Percentiles rank a stretch among this genome's conserved stretches.
Conservation (phyloP, 2,329 filamentous ascomycete genomes). For the Aaosphaeria arxii region DNA sequence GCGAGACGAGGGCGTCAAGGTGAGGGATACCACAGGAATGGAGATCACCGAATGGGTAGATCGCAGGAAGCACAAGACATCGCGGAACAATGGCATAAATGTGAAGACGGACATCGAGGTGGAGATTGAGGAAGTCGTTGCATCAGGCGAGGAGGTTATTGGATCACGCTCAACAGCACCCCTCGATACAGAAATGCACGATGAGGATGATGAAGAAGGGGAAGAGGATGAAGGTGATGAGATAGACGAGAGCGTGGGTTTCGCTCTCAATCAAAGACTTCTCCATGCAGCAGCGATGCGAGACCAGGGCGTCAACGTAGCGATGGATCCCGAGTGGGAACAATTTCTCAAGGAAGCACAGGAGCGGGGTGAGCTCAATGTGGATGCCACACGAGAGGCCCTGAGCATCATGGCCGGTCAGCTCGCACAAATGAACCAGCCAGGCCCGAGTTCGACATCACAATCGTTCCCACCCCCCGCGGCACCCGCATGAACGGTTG, state of each 20-base stretch:
- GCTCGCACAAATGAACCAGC: constrained; percentile 21
- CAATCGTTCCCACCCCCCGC: constrained; percentile 11
- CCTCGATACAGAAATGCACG: constrained; percentile 29
- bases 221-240: constrained; percentile 15
- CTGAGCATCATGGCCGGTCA: constrained; percentile 28
- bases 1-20: constrained; percentile 67
- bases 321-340: constrained; percentile 71
- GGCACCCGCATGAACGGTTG: constrained; percentile 13
- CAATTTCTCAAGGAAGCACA: constrained; percentile 71
- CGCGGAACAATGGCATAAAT: constrained; percentile 29
- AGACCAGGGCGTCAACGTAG: constrained; percentile 59
- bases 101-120: constrained; percentile 43
- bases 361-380: constrained; percentile 53
- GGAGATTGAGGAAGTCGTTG: constrained; percentile 34
- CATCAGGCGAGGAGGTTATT: constrained; percentile 27
- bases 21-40: constrained; percentile 69
- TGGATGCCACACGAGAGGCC: constrained; percentile 30
- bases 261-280: constrained; percentile 60
- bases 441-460: constrained; percentile 6
- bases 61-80: constrained; percentile 16
- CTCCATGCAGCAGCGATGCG: constrained; percentile 61
- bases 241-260: constrained; percentile 58
- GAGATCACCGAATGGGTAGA: constrained; percentile 63
- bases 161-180: neutral
- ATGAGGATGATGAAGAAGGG: constrained; percentile 42